A percentile compares a stretch with the other conserved stretches of the same genome.
Evolutionary conservation across 1,284 basidiomycete genomes (phyloP).

Genomic region (Ceratorhiza oryzae-sativae): DNA sequence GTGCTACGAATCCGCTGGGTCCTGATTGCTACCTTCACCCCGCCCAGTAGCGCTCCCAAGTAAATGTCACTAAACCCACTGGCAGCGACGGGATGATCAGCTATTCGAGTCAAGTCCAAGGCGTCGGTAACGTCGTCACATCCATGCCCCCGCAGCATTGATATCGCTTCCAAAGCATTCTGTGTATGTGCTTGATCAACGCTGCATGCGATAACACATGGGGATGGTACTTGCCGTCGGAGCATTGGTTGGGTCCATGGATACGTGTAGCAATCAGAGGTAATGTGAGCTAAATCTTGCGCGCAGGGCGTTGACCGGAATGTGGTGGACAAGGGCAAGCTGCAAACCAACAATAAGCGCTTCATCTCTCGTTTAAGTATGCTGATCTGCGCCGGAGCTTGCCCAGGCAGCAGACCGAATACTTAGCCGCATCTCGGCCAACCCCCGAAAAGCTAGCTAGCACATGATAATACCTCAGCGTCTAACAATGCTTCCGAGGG

Average conservation of each 20-base stretch:
- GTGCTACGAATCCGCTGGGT: background rate
- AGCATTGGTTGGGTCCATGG: background rate
- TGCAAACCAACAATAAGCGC: too few relatives aligned
- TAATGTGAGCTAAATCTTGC: too few relatives aligned
- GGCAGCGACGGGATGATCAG: background rate
- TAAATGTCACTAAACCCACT: background rate
- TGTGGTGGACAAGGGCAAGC: too few relatives aligned
- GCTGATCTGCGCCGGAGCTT: too few relatives aligned
- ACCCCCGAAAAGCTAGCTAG: too few relatives aligned
- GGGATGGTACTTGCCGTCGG: too few relatives aligned
- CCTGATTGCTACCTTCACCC: background rate
- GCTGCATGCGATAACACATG: background rate
- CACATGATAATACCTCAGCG: too few relatives aligned
- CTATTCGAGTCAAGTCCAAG: background rate
- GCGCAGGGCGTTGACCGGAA: too few relatives aligned
- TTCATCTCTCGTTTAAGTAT: too few relatives aligned
- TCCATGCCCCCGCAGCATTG: background rate
- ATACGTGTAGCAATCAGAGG: background rate
- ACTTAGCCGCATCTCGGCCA: too few relatives aligned
- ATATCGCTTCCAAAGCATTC: background rate
- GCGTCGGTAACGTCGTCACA: background rate
- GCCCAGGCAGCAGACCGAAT: too few relatives aligned
- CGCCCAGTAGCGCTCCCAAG: background rate
- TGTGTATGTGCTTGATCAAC: background rate
- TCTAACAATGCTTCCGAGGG: too few relatives aligned